Conservation (phyloP, 1,139 yeast species). For the Magnusiomyces sp. region DNA sequence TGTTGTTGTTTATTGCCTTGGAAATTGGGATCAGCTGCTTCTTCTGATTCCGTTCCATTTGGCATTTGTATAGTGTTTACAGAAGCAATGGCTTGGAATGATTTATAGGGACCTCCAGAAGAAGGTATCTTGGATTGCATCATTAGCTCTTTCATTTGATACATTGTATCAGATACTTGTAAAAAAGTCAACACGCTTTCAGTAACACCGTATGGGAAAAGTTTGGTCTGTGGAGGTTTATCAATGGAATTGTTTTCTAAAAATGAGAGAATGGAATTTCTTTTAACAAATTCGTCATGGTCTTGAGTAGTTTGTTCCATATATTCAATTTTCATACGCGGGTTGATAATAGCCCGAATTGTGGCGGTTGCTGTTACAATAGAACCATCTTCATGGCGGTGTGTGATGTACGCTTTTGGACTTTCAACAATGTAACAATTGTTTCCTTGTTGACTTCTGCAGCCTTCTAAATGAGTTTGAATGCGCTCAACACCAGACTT, state of each 20-base stretch:
- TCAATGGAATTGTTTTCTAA: not conserved
- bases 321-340: constrained; percentile 61
- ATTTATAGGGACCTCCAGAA: constrained; percentile 50
- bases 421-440: constrained; percentile 59
- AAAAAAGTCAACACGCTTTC: constrained; percentile 57
- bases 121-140: constrained; percentile 40
- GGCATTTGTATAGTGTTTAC: constrained; percentile 2
- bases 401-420: constrained; percentile 47
- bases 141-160: constrained; percentile 58
- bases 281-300: constrained; percentile 25
- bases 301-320: constrained; percentile 49
- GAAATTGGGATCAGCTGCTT: not conserved
- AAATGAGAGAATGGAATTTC: not conserved
- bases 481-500: constrained; percentile 49
- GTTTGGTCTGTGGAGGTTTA: not conserved
- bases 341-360: constrained; percentile 50
- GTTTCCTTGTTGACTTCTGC: constrained; percentile 57
- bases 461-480: constrained; percentile 52
- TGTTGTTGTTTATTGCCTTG: constrained; percentile 12
- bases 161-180: constrained; percentile 72
- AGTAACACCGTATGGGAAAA: constrained; percentile 48
- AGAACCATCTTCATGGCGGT: constrained; percentile 61
- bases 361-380: constrained; percentile 53
- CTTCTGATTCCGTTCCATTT: not conserved
- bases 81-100: constrained; percentile 41